Evolutionary conservation across 768 basidiomycete species (phyloP).

Genomic region (Royoungia palumana): DNA sequence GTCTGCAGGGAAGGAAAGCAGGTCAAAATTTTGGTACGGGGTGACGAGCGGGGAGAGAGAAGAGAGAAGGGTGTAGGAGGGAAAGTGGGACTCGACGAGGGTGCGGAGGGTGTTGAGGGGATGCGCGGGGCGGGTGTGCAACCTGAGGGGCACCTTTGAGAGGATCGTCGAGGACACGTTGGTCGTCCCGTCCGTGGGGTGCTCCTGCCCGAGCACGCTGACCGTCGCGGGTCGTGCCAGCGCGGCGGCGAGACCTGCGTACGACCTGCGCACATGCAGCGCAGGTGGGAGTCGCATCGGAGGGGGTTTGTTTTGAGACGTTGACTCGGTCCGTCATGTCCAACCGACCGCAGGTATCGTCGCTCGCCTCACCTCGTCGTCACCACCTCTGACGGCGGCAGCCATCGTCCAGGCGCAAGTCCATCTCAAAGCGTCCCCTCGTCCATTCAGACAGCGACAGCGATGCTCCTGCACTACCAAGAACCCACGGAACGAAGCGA

Average conservation of each 20-base stretch:
- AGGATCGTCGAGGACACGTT: constrained; percentile 87
- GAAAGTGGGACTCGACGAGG: constrained; percentile 83
- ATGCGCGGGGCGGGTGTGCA: constrained; percentile 76
- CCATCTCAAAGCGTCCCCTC: constrained; percentile 23
- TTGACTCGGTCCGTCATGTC: too few relatives aligned
- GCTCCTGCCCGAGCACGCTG: constrained; percentile 59
- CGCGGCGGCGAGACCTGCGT: constrained; percentile 8
- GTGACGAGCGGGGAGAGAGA: constrained; percentile 88
- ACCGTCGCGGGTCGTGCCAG: constrained; percentile 26
- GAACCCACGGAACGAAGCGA: constrained; percentile 30
- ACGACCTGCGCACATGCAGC: constrained; percentile 10
- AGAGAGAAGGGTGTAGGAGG: constrained; percentile 66
- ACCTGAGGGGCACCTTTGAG: constrained; percentile 68
- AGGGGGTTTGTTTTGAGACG: constrained; percentile 15
- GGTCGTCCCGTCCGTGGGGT: constrained; percentile 73
- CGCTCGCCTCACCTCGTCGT: background rate
- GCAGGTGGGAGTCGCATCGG: constrained; percentile 15
- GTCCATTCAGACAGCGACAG: constrained; percentile 38
- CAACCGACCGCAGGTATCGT: constrained; percentile 22
- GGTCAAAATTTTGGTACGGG: constrained; percentile 92
- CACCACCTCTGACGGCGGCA: constrained; percentile 13
- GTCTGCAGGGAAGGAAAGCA: constrained; percentile 88
- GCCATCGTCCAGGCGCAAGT: constrained; percentile 21
- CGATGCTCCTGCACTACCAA: constrained; percentile 55
- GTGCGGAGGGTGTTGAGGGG: constrained; percentile 83